Conservation (phyloP, 441 rosid species). For the Jatropha podagrica region DNA sequence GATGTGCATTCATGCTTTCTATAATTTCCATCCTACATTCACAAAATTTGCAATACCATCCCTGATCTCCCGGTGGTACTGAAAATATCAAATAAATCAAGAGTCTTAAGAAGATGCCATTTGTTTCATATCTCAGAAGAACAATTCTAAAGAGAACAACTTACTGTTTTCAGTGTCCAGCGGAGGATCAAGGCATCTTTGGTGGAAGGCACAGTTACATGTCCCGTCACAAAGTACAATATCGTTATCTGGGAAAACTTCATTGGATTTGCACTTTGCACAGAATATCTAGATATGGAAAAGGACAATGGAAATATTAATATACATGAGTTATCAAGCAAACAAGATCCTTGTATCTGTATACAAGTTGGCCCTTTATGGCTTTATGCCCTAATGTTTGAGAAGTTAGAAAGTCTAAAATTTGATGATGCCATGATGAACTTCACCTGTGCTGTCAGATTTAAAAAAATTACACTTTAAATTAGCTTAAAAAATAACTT, state of each 20-base stretch:
- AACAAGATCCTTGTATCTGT: not conserved
- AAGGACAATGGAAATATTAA: conserved; percentile 16
- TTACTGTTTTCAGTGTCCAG: conserved; percentile 83
- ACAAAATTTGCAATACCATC: conserved; percentile 96
- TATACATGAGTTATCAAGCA: conserved; percentile 12
- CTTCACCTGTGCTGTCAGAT: not conserved
- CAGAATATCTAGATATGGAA: conserved; percentile 72
- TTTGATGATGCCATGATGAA: not conserved
- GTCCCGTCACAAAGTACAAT: conserved; percentile 95
- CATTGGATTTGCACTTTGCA: conserved; percentile 84
- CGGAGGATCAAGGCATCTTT: conserved; percentile 93
- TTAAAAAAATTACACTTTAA: not conserved
- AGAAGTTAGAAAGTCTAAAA: not conserved
- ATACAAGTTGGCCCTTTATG: not conserved
- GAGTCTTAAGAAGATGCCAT: conserved; percentile 23
- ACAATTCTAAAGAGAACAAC: conserved; percentile 24
- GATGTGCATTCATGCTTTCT: conserved; percentile 89
- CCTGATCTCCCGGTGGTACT: conserved; percentile 98
- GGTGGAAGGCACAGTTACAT: conserved; percentile 93
- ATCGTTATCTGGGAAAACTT: conserved; percentile 88
- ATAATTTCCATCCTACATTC: conserved; percentile 90
- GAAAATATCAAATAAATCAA: conserved; percentile 34
- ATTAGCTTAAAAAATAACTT: not conserved
- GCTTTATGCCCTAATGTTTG: not conserved
- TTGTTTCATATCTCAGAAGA: conserved; percentile 13